Percentiles rank a stretch among this genome's conserved stretches.
phyloP scores from a whole-genome alignment of 495 filamentous ascomycete genomes.

The Xylaria curta region DNA sequence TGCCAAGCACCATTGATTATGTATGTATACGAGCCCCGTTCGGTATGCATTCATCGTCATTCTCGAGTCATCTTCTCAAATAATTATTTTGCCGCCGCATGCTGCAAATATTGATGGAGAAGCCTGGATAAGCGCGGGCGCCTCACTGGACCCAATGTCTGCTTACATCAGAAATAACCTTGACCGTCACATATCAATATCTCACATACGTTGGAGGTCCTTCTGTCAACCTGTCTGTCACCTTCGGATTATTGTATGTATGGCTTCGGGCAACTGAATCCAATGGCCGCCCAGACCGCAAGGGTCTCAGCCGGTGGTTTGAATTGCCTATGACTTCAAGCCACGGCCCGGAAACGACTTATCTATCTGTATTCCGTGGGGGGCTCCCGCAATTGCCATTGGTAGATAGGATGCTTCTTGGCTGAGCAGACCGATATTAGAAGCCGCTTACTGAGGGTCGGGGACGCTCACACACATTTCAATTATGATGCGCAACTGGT shows the following conservation, averaged over 20 bases:
- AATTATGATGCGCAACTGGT: not conserved
- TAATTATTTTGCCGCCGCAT: not conserved
- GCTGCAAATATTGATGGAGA: not conserved
- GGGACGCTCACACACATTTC: not conserved
- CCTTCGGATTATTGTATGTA: not conserved
- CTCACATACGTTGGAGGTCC: not conserved
- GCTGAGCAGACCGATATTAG: not conserved
- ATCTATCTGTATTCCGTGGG: constrained; percentile 1
- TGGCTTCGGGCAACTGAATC: not conserved
- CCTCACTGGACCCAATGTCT: not conserved
- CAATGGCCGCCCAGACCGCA: not conserved
- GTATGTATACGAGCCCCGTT: not conserved
- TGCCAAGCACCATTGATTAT: not conserved
- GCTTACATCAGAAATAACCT: constrained; percentile 11
- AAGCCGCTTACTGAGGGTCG: not conserved
- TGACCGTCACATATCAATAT: constrained; percentile 14
- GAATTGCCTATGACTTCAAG: not conserved
- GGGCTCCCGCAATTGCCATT: constrained; percentile 1
- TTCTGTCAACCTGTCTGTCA: not conserved
- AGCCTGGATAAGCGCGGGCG: constrained; percentile 13
- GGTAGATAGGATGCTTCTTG: constrained; percentile 8
- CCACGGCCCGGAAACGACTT: constrained; percentile 9
- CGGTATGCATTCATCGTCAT: constrained; percentile 5
- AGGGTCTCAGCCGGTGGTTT: not conserved
- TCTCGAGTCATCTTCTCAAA: not conserved